phyloP scores from a whole-genome alignment of 768 basidiomycete species.

The Tylopilus sp. region DNA sequence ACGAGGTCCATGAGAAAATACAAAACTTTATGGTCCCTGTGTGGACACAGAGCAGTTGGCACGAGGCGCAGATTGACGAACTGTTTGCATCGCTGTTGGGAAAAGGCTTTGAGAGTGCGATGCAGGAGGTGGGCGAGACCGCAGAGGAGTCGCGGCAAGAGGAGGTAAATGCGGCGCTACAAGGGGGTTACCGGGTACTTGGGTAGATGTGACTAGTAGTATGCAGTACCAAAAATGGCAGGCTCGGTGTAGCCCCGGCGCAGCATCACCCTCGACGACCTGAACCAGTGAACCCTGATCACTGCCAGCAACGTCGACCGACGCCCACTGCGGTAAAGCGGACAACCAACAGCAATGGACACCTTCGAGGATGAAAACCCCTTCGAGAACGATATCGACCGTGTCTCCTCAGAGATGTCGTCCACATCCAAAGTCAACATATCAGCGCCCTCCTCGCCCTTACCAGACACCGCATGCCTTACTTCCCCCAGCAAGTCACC shows the following conservation, averaged over 20 bases:
- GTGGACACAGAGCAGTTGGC: conserved; percentile 67
- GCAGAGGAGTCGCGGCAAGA: conserved; percentile 29
- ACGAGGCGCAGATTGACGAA: conserved; percentile 95
- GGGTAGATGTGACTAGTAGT: conserved; percentile 44
- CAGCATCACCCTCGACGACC: conserved; percentile 2
- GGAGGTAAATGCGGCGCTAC: conserved; percentile 32
- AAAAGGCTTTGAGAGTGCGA: conserved; percentile 52
- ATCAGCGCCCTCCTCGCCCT: conserved; percentile 57
- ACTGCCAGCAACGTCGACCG: not conserved
- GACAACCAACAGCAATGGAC: conserved; percentile 20
- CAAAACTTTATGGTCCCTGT: conserved; percentile 98
- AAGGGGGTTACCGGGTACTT: conserved; percentile 56
- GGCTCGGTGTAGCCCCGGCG: not conserved
- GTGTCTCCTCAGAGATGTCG: conserved; percentile 34
- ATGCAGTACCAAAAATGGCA: conserved; percentile 27
- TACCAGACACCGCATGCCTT: conserved; percentile 39
- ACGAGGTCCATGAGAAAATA: conserved; percentile 92
- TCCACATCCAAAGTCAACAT: conserved; percentile 36
- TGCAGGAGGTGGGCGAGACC: conserved; percentile 27
- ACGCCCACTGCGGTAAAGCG: not conserved
- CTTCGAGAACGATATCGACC: conserved; percentile 47
- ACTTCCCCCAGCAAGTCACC: conserved; percentile 49
- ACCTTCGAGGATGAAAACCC: conserved; percentile 66
- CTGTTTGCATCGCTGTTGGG: conserved; percentile 87
- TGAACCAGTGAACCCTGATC: too few relatives aligned